phyloP scores from a whole-genome alignment of 345 rosid species.

The Salix exigua region DNA sequence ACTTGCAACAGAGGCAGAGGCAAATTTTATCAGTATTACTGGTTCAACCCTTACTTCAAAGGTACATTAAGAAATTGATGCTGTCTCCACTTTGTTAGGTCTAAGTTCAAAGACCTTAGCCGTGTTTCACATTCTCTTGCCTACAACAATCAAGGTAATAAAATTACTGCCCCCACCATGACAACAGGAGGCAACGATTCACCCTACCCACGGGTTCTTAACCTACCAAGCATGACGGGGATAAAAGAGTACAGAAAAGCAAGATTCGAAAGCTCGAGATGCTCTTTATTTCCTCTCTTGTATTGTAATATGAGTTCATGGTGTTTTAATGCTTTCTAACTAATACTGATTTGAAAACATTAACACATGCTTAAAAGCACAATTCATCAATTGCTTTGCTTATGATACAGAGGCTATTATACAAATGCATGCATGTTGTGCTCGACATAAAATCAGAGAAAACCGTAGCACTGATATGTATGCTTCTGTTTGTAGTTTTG shows the following conservation, averaged over 20 bases:
- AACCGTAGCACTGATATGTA: neutral
- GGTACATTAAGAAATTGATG: conserved; percentile 38
- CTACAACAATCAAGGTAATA: neutral
- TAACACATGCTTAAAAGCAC: neutral
- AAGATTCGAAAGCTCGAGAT: neutral
- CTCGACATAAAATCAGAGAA: neutral
- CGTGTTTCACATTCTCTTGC: neutral
- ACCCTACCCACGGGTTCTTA: neutral
- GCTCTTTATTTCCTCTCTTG: neutral
- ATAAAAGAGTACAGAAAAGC: neutral
- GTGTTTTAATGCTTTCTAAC: neutral
- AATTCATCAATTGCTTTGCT: neutral
- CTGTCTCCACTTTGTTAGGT: neutral
- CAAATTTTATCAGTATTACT: conserved; percentile 93
- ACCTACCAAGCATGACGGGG: neutral
- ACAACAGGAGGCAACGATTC: neutral
- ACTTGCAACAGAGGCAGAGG: conserved; percentile 96
- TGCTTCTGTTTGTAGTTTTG: neutral
- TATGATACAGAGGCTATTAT: neutral
- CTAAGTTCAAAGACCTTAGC: neutral
- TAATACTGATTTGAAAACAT: neutral
- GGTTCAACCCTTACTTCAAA: conserved; percentile 97
- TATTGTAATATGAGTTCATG: neutral
- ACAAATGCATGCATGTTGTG: neutral
- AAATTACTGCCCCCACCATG: neutral